Evolutionary conservation across 176 grass and related monocot species (phyloP).

Genomic region (Bothriochloa decipiens): DNA sequence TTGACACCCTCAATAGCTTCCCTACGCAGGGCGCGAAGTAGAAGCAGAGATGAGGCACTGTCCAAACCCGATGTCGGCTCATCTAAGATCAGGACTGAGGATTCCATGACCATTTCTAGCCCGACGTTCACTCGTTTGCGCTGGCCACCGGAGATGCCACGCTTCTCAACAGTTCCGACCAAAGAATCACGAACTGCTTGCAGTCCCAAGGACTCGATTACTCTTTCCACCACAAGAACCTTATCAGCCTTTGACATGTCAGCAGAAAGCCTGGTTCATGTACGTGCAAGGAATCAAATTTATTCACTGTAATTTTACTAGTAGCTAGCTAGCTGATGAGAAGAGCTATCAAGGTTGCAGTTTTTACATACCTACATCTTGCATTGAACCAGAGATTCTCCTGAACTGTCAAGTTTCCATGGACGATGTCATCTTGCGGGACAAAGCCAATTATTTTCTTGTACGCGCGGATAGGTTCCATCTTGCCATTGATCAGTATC

Average conservation of each 20-base stretch:
- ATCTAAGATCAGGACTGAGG: conserved; percentile 79
- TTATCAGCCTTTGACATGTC: conserved; percentile 91
- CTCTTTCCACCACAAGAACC: conserved; percentile 91
- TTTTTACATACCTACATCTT: conserved; percentile 67
- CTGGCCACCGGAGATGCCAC: conserved; percentile 93
- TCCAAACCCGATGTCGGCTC: conserved; percentile 94
- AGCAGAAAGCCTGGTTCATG: conserved; percentile 63
- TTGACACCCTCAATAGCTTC: conserved; percentile 95
- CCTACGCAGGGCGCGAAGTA: conserved; percentile 74
- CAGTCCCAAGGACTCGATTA: conserved; percentile 78
- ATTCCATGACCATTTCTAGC: conserved; percentile 97
- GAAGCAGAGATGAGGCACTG: conserved; percentile 79
- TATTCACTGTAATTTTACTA: neutral
- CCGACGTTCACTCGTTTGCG: conserved; percentile 93
- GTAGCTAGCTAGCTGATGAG: neutral
- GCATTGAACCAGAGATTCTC: conserved; percentile 97
- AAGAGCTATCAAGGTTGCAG: neutral
- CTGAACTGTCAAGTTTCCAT: conserved; percentile 94
- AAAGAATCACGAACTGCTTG: conserved; percentile 83
- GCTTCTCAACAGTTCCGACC: conserved; percentile 87
- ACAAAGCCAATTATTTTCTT: conserved; percentile 98
- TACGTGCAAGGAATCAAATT: neutral
- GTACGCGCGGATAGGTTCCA: conserved; percentile 78
- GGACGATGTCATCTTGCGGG: conserved; percentile 94
- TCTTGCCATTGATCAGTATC: conserved; percentile 82